Evolutionary conservation across 2,329 filamentous ascomycete genomes (phyloP).

Genomic region (Trichoderma gracile): DNA sequence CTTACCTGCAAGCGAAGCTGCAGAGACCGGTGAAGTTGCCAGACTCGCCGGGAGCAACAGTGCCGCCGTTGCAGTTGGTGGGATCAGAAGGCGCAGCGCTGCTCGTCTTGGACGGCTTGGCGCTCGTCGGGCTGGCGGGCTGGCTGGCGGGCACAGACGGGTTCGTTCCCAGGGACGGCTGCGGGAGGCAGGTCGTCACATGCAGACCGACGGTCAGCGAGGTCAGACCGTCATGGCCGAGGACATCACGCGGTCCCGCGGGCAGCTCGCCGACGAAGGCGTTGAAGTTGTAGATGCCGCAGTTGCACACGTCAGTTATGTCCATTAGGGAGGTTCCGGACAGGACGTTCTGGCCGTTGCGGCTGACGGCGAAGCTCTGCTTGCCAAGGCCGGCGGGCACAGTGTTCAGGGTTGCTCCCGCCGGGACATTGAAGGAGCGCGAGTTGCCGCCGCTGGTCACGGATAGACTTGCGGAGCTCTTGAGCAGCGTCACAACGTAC

Average conservation of each 20-base stretch:
- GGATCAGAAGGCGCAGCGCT: constrained; percentile 20
- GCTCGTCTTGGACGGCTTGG: constrained; percentile 35
- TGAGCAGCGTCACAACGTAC: constrained; percentile 55
- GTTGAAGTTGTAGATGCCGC: constrained; percentile 59
- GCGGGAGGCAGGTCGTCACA: constrained; percentile 30
- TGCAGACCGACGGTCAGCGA: constrained; percentile 22
- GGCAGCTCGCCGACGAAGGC: constrained; percentile 54
- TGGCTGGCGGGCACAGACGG: constrained; percentile 31
- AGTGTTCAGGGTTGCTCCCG: constrained; percentile 39
- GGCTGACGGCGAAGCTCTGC: constrained; percentile 45
- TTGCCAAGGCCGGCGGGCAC: constrained; percentile 49
- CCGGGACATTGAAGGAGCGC: constrained; percentile 37
- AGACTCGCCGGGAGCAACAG: constrained; percentile 35
- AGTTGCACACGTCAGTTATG: constrained; percentile 50
- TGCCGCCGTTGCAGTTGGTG: constrained; percentile 33
- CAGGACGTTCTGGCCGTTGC: constrained; percentile 45
- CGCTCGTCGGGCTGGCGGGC: constrained; percentile 35
- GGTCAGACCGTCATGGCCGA: constrained; percentile 20
- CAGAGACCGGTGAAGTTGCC: constrained; percentile 42
- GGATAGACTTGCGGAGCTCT: constrained; percentile 45
- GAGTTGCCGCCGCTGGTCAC: constrained; percentile 48
- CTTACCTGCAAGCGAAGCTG: constrained; percentile 34
- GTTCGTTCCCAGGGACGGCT: constrained; percentile 35
- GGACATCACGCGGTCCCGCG: constrained; percentile 29
- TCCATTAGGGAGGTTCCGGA: constrained; percentile 52